These are phyloP conservation scores for Truncatella angustata DNA, from an alignment of 2,329 filamentous ascomycete genomes.

Conservation along the genomic window DNA sequence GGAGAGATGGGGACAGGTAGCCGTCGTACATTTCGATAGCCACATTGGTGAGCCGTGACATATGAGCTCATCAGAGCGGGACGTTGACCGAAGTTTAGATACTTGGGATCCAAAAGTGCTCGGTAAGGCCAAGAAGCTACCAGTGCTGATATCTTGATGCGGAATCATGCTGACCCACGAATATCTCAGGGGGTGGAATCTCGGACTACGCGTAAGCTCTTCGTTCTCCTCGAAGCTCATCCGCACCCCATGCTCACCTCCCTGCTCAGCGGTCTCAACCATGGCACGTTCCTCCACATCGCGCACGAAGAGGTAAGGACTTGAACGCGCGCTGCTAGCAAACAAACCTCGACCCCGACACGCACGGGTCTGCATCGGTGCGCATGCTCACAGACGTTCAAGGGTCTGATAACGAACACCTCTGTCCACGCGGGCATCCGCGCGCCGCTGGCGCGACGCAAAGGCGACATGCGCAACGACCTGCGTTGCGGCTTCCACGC, in stretches of 20 bases:
- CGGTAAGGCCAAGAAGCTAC: slow-evolving; percentile 28
- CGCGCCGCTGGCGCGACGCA: slow-evolving; percentile 47
- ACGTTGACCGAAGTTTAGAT: slow-evolving; percentile 37
- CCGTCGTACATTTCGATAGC: slow-evolving; percentile 64
- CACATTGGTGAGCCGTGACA: slow-evolving; percentile 50
- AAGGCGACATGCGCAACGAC: slow-evolving; percentile 55
- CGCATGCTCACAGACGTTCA: neutral
- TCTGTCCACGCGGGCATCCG: slow-evolving; percentile 63
- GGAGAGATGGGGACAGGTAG: slow-evolving; percentile 55
- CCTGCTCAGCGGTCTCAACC: slow-evolving; percentile 53
- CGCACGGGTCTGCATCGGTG: too few relatives aligned
- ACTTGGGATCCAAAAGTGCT: slow-evolving; percentile 69
- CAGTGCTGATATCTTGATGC: too few relatives aligned
- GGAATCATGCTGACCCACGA: slow-evolving; percentile 7
- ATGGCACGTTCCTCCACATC: slow-evolving; percentile 62
- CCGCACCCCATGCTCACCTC: too few relatives aligned
- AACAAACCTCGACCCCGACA: too few relatives aligned
- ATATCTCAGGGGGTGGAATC: slow-evolving; percentile 47
- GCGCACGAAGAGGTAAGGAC: slow-evolving; percentile 56
- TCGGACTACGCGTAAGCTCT: slow-evolving; percentile 54
- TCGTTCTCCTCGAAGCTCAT: neutral
- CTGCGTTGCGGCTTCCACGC: slow-evolving; percentile 57
- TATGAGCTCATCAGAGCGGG: neutral
- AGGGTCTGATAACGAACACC: slow-evolving; percentile 52
- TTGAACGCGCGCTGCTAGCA: too few relatives aligned